Evolutionary conservation across 2,329 filamentous ascomycete genomes (phyloP).

Genomic region (Xylaria sp.): DNA sequence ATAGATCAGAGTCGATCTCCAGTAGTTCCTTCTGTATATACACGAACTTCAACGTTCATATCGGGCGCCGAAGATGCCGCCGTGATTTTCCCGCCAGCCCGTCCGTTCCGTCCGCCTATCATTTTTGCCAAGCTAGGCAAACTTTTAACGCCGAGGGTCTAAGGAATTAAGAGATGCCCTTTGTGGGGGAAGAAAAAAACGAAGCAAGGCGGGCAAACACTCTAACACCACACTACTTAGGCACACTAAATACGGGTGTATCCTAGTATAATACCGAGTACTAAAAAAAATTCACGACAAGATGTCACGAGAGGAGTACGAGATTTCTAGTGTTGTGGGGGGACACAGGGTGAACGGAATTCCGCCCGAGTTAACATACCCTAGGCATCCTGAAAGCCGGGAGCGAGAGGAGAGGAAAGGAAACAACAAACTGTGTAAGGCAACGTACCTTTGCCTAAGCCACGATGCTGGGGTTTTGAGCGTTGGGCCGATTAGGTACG

Average conservation of each 20-base stretch:
- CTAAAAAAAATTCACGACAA: neutral
- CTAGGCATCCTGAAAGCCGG: constrained; percentile 21
- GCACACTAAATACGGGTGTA: neutral
- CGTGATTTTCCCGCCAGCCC: neutral
- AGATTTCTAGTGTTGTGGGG: neutral
- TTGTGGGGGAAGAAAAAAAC: constrained; percentile 19
- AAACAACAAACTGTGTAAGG: neutral
- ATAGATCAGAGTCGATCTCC: neutral
- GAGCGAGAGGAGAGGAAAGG: neutral
- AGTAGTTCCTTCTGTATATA: neutral
- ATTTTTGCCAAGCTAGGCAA: constrained; percentile 6
- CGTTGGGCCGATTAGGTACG: constrained; percentile 6
- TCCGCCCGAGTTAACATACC: constrained; percentile 10
- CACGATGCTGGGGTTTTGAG: constrained; percentile 12
- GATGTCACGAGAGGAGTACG: constrained; percentile 20
- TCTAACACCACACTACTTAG: neutral
- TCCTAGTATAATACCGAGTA: neutral
- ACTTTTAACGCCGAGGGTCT: constrained; percentile 22
- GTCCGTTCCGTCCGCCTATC: neutral
- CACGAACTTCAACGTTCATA: neutral
- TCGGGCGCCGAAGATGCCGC: neutral
- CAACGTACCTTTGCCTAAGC: constrained; percentile 1
- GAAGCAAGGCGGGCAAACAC: no score
- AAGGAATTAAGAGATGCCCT: constrained; percentile 25
- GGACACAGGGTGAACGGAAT: constrained; percentile 7